These are phyloP conservation scores for Lepiota subincarnata DNA, from an alignment of 768 basidiomycete genomes.

Conservation along the genomic window DNA sequence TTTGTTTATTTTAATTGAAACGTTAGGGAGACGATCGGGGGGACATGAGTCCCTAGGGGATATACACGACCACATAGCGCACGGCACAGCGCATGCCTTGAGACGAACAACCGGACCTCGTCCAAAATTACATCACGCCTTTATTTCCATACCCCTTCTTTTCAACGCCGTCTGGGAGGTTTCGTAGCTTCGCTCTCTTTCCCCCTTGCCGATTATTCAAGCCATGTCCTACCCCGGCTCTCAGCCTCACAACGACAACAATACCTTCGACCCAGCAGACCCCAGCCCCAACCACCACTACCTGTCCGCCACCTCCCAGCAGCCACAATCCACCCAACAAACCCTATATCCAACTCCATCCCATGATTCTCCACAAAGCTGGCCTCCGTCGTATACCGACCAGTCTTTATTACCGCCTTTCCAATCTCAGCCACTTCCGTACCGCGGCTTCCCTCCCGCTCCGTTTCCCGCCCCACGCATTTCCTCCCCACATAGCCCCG, in stretches of 20 bases:
- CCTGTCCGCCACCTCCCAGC: conserved; percentile 2
- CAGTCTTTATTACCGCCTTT: conserved; percentile 15
- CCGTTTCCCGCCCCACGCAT: conserved; percentile 27
- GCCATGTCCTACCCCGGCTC: conserved; percentile 7
- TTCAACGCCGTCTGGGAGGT: conserved; percentile 6
- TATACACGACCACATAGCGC: conserved; percentile 9
- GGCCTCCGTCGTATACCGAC: conserved; percentile 22
- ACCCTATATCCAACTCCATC: background rate
- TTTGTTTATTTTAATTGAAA: conserved; percentile 10
- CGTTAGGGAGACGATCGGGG: conserved; percentile 10
- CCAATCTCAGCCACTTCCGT: conserved; percentile 15
- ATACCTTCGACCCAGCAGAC: background rate
- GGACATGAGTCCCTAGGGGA: background rate
- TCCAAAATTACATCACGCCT: conserved; percentile 12
- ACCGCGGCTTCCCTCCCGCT: conserved; percentile 18
- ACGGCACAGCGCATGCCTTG: conserved; percentile 7
- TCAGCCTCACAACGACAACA: conserved; percentile 1
- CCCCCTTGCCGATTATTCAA: background rate
- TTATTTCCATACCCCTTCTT: conserved; percentile 11
- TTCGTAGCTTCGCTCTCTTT: background rate
- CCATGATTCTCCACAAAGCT: conserved; percentile 19
- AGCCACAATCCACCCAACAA: background rate
- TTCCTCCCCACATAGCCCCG: conserved; percentile 22
- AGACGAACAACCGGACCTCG: background rate
- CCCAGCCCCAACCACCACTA: background rate